A percentile compares a stretch with the other conserved stretches of the same genome.
Conservation (phyloP, 2,329 filamentous ascomycete genomes). For the Xylariaceae sp. region DNA sequence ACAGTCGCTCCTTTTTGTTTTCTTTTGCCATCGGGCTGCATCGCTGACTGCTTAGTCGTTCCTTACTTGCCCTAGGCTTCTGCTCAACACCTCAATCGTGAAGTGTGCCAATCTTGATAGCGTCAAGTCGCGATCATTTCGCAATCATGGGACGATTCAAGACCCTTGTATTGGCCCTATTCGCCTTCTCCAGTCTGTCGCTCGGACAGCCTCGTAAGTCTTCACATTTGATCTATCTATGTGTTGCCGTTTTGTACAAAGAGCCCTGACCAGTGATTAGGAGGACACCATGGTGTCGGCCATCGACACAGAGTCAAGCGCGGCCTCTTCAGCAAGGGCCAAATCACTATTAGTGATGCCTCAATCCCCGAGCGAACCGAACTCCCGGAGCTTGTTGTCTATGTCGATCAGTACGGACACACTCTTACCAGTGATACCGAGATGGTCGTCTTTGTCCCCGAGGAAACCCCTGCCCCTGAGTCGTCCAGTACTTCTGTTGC, state of each 20-base stretch:
- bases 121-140: slow-evolving; percentile 8
- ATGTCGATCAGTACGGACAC: slow-evolving; percentile 54
- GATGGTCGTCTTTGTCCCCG: slow-evolving; percentile 30
- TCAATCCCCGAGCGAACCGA: slow-evolving; percentile 38
- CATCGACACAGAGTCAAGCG: slow-evolving; percentile 28
- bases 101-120: slow-evolving; percentile 7
- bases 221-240: neutral
- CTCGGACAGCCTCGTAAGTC: slow-evolving; percentile 39
- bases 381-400: slow-evolving; percentile 49
- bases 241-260: neutral
- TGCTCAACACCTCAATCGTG: slow-evolving; percentile 16
- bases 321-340: slow-evolving; percentile 25
- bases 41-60: slow-evolving; percentile 22
- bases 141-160: slow-evolving; percentile 41
- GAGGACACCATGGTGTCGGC: slow-evolving; percentile 32
- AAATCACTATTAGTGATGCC: slow-evolving; percentile 35
- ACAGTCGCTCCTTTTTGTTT: slow-evolving; percentile 20
- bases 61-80: slow-evolving; percentile 20
- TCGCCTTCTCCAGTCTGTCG: slow-evolving; percentile 38
- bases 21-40: slow-evolving; percentile 11
- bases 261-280: slow-evolving; percentile 17
- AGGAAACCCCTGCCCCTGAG: slow-evolving; percentile 14
- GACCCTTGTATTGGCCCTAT: slow-evolving; percentile 34
- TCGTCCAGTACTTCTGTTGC: slow-evolving; percentile 4
- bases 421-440: slow-evolving; percentile 42